Base-by-base conservation (phyloP, 495 filamentous ascomycete species). In the Podospora pseudoanserina region DNA sequence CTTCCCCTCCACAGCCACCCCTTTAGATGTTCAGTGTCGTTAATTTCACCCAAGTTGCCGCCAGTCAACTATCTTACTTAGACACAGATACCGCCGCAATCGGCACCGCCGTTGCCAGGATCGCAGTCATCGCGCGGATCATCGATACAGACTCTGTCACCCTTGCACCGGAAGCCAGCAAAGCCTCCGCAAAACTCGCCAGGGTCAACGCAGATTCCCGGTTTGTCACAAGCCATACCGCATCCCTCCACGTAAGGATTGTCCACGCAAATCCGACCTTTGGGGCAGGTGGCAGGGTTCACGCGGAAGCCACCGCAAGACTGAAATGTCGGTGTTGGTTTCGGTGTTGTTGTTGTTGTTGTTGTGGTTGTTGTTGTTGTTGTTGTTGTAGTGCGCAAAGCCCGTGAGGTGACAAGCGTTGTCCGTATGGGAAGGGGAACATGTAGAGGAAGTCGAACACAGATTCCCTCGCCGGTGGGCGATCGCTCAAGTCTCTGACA, bases 81-180 rank as follows among this genome's bases (percentile, higher is more conserved):
- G 1, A 76, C 70, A 39, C 75, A 77, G 15, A 77, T 71, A 5
- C 75, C 75, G 13, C 71, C 71, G 34, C 75, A 77, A 57, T 77
- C 74, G 5, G 71, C 69, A 0, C 76, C 76, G 1, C 76, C 76
- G 11, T 71, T 73, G 53, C 39, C 2, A 13, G 68, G 69, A 63
- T 73, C 70, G 56, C 75, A 77, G n/a, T 75, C 71, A 62, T 78
- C 76, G 19, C 67, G 34, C 13, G 76, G 75, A 28, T 78, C 73
- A 56, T 78, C 75, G 19, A 78, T 59, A 49, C 76, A 78, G 7
- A 64, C 64, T 73, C 70, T 68, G 11, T 67, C 68, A 16, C 66
- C 70, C 63, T 67, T 63, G 68, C 76, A 78, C 4, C 0, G 20
- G 26, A 73, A 59, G n/a, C 71, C 76, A 2, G 72, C 72, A 11